These are phyloP conservation scores for Salix udensis DNA, from an alignment of 345 rosid species.

Conservation along the genomic window DNA sequence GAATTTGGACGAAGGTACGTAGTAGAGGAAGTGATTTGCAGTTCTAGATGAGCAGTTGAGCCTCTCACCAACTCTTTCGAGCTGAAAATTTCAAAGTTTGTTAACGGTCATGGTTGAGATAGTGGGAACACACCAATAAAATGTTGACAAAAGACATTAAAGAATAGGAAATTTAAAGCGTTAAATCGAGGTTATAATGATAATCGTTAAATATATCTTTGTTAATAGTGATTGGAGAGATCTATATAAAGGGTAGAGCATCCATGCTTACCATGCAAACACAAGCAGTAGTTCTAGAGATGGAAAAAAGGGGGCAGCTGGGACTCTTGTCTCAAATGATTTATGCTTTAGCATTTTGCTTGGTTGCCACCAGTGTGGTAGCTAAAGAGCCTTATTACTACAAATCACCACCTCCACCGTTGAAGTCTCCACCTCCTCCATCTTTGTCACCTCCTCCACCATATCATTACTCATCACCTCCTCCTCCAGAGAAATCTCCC, in stretches of 20 bases:
- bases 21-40: background rate
- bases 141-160: background rate
- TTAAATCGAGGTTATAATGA: constrained; percentile 22
- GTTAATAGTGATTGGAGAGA: background rate
- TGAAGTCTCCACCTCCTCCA: background rate
- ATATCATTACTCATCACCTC: too few relatives aligned
- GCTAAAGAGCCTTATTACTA: constrained; percentile 19
- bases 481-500: background rate
- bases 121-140: constrained; percentile 5
- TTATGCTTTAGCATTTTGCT: constrained; percentile 26
- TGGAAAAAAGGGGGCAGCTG: constrained; percentile 18
- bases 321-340: constrained; percentile 29
- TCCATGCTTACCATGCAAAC: background rate
- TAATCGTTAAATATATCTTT: background rate
- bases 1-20: background rate
- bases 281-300: background rate
- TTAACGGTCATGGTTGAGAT: background rate
- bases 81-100: background rate
- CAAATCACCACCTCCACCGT: constrained; percentile 3
- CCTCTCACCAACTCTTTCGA: background rate
- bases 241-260: constrained; percentile 19
- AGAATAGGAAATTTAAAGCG: background rate
- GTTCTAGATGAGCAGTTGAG: background rate
- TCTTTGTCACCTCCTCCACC: background rate
- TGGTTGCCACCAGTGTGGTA: constrained; percentile 18